Evolutionary conservation across 768 basidiomycete species (phyloP), one percentile per base, ranked within the genome.

Genomic region (Antrodiella citrinella): DNA sequence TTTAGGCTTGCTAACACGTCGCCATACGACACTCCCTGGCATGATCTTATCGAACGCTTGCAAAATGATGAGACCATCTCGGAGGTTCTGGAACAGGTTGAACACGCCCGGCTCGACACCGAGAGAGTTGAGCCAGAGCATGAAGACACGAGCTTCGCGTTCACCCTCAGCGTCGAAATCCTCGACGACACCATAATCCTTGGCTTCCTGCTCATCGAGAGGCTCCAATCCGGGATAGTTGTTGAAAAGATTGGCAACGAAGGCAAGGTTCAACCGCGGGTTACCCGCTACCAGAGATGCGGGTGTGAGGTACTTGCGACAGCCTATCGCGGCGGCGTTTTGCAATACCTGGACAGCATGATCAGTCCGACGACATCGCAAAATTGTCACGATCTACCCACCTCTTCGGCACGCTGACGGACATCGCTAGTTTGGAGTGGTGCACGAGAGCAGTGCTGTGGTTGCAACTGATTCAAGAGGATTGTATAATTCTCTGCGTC

Each of bases 131-230:
- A 99, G 76, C 96, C 96, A 99, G 18, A 99, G 80, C 0, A 88
- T 99, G 65, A 99, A 99, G 24, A 94, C 96, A 30, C 95, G 83
- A 3, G 96, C 96, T 67, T 98, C 96, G 44, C 96, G 84, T 66
- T 99, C 96, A 53, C 96, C 96, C 66, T 99, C 96, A 0, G 95
- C 96, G 54, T 99, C 96, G 59, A 99, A 99, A 70, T 98, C 96
- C 61, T 97, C 95, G 26, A 99, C 79, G 0, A 73, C 80, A 20
- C 89, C 88, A 52, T 90, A 90, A 57, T 89, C 87, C 54, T 95
- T 92, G 3, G 87, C 87, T 64, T 97, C 93, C 62, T 91, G 80
- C 61, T 93, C 92, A 62, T 95, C 93, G 42, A 98, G 79, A 1
- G 95, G 95, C 54, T 80, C 96, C 25, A 98, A 83, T 0, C 95